Evolutionary conservation across 768 basidiomycete genomes (phyloP), one percentile per base, ranked within the genome.

Genomic region (Kwoniella sp.): DNA sequence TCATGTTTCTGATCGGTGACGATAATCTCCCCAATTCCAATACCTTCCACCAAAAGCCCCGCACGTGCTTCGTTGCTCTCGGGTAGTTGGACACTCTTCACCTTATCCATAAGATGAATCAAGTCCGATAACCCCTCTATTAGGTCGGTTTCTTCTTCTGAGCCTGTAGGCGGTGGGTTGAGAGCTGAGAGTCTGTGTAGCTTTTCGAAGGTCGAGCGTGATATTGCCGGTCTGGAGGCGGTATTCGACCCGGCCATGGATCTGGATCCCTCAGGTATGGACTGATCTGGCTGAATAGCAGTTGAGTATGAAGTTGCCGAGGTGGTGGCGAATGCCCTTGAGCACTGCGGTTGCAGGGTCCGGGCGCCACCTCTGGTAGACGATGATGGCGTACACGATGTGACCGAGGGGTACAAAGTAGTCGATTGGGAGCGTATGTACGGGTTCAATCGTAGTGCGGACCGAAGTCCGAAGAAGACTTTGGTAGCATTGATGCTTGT

Each of bases 181-280:
- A 77, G 63, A 1, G 75, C 75, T 0, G 70, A 68, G 1, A 77
- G 69, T 2, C 58, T 64, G 48, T 77, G 75, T 22, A 77, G 63
- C 15, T 62, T 60, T 12, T 55, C 60, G 13, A 76, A 30, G 1
- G 63, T 56, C 54, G 59, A 60, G 13, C 59, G 46, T n/a, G 60
- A 55, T 22, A 63, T 55, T 5, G 9, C 40, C 17, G 40, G 8
- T 44, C 33, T 5, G 33, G 33, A 6, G 13, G 5, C 33, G 33
- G 33, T 33, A 13, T 33, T n/a, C n/a, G n/a, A n/a, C n/a, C n/a
- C n/a, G n/a, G n/a, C n/a, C n/a, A n/a, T n/a, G n/a, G n/a, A n/a
- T n/a, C n/a, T n/a, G n/a, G n/a, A n/a, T n/a, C n/a, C n/a, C n/a
- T n/a, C n/a, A n/a, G n/a, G n/a, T 13, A n/a, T 48, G 53, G 21